Conservation (phyloP, 768 basidiomycete genomes). For the Leucocoprinus birnbaumii region DNA sequence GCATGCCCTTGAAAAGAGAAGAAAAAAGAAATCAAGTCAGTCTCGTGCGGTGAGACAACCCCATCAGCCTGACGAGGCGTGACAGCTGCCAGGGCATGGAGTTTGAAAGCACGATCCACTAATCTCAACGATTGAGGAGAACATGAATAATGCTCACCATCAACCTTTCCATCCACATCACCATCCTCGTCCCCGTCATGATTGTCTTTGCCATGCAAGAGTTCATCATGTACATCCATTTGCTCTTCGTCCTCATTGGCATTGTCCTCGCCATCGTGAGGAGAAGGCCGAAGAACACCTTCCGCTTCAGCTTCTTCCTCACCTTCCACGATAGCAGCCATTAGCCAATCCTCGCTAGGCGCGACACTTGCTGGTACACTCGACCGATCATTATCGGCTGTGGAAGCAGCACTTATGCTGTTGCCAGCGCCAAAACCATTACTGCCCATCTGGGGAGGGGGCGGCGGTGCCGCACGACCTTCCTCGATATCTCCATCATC, state of each 20-base stretch:
- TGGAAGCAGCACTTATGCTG: not conserved
- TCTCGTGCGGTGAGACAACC: slow-evolving; percentile 48
- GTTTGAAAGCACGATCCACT: slow-evolving; percentile 32
- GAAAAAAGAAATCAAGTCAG: slow-evolving; percentile 47
- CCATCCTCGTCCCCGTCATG: slow-evolving; percentile 32
- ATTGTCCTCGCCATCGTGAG: slow-evolving; percentile 27
- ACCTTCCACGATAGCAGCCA: slow-evolving; percentile 82
- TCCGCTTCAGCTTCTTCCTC: slow-evolving; percentile 54
- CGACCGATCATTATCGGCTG: slow-evolving; percentile 51
- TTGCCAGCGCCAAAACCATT: not conserved
- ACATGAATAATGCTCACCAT: slow-evolving; percentile 53
- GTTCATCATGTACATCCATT: slow-evolving; percentile 32
- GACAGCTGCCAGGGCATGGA: slow-evolving; percentile 33
- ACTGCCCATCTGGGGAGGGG: slow-evolving; percentile 41
- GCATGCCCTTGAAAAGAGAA: slow-evolving; percentile 45
- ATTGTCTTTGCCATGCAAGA: slow-evolving; percentile 23
- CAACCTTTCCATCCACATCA: slow-evolving; percentile 29
- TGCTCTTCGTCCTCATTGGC: slow-evolving; percentile 44
- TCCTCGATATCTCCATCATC: slow-evolving; percentile 82
- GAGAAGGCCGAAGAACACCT: slow-evolving; percentile 31
- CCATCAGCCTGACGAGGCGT: slow-evolving; percentile 23
- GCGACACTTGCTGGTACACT: slow-evolving; percentile 56
- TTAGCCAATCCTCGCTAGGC: slow-evolving; percentile 85
- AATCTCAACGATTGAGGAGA: slow-evolving; percentile 23
- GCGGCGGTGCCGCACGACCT: slow-evolving; percentile 63